These are phyloP conservation scores for Atalantia buxifolia DNA, from an alignment of 345 rosid genomes.

Conservation along the genomic window DNA sequence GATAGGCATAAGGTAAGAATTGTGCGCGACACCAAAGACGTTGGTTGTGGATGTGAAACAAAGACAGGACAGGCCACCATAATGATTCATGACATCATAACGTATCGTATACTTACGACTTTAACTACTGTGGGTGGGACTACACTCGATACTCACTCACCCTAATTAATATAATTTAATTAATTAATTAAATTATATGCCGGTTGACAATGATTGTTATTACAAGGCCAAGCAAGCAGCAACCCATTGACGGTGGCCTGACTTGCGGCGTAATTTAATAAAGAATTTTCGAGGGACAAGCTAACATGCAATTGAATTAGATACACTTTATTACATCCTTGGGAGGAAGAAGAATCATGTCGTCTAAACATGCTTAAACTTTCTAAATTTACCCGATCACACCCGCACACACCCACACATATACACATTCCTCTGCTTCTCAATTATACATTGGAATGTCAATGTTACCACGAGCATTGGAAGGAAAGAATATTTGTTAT, in stretches of 20 bases:
- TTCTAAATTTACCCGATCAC: neutral
- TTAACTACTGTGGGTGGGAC: neutral
- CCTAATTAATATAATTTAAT: no score
- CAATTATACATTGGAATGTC: no score
- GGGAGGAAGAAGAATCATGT: neutral
- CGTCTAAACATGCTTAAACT: neutral
- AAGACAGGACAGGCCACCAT: neutral
- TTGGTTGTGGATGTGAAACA: neutral
- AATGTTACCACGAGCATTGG: neutral
- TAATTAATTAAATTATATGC: neutral
- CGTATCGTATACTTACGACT: neutral
- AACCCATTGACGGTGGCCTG: slow-evolving; percentile 8
- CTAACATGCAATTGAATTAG: neutral
- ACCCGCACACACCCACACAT: no score
- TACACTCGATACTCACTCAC: slow-evolving; percentile 1
- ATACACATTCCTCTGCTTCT: no score
- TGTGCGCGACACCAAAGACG: no score
- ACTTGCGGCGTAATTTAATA: slow-evolving; percentile 19
- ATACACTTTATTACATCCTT: neutral
- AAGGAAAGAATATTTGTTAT: neutral
- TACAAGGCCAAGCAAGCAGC: no score
- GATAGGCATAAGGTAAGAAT: neutral
- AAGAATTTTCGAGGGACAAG: neutral
- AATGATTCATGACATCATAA: neutral
- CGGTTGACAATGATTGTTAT: neutral